Evolutionary conservation across 2,329 filamentous ascomycete species (phyloP).

Genomic region (Ceratocystis eucalypticola): DNA sequence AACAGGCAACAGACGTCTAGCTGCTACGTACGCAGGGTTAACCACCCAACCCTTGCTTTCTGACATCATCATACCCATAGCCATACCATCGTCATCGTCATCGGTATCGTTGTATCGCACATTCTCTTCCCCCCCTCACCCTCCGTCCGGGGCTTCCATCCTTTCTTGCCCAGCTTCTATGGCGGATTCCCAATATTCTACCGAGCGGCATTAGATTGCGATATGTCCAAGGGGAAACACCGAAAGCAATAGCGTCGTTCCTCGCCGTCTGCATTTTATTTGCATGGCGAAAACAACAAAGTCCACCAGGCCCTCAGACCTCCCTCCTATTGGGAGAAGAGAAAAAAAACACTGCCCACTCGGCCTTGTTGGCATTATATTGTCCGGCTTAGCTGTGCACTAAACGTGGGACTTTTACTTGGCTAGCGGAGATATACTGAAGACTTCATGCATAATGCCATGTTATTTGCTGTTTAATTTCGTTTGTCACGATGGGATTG

Average conservation of each 20-base stretch:
- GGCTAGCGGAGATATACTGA: not conserved
- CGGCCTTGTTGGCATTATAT: not conserved
- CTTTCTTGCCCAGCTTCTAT: slow-evolving; percentile 1
- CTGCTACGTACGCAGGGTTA: too few relatives aligned
- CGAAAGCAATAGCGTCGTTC: not conserved
- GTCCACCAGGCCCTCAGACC: not conserved
- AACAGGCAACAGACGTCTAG: too few relatives aligned
- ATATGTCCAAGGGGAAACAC: slow-evolving; percentile 5
- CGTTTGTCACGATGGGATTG: not conserved
- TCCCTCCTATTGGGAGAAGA: not conserved
- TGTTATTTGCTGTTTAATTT: not conserved
- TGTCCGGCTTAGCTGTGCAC: not conserved
- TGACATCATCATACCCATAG: too few relatives aligned
- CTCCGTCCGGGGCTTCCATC: not conserved
- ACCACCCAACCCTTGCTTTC: too few relatives aligned
- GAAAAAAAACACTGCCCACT: not conserved
- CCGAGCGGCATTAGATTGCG: slow-evolving; percentile 3
- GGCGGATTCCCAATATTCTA: not conserved
- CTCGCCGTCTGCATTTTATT: not conserved
- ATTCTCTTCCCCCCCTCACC: not conserved
- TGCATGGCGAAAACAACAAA: not conserved
- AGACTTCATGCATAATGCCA: not conserved
- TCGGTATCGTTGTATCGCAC: not conserved
- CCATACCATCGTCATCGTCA: not conserved
- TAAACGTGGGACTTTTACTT: not conserved